phyloP scores from a whole-genome alignment of 1,139 yeast genomes.

The Pichiaceae sp. region DNA sequence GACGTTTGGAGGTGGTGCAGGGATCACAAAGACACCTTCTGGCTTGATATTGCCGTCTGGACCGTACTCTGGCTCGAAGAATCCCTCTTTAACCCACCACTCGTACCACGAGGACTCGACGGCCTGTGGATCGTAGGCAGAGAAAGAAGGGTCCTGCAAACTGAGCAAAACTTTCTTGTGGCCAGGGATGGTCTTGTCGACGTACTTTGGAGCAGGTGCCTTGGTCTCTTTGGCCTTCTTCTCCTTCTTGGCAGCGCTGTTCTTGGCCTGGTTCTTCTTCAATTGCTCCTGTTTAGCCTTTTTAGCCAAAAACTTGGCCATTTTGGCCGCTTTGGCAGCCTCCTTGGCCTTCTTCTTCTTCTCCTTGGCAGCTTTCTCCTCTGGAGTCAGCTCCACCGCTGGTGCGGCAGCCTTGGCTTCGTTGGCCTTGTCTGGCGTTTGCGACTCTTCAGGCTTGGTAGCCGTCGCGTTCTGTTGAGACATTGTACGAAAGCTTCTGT shows the following conservation, averaged over 20 bases:
- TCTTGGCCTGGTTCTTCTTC: constrained; percentile 29
- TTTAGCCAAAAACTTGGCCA: constrained; percentile 91
- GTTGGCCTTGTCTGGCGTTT: neutral
- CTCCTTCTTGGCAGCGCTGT: constrained; percentile 33
- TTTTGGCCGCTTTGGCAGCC: constrained; percentile 91
- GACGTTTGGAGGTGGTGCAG: constrained; percentile 98
- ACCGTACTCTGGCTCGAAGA: constrained; percentile 79
- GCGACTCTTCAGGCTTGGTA: neutral
- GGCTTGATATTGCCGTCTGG: constrained; percentile 69
- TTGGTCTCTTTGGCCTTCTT: constrained; percentile 65
- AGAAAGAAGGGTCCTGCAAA: constrained; percentile 86
- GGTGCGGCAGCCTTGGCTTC: neutral
- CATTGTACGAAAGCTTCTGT: neutral
- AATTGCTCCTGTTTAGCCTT: constrained; percentile 66
- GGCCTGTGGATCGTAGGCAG: constrained; percentile 85
- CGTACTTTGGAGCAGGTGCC: constrained; percentile 73
- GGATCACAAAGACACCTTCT: constrained; percentile 81
- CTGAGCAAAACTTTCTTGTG: constrained; percentile 82
- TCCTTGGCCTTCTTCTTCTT: constrained; percentile 63
- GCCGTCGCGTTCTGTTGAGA: neutral
- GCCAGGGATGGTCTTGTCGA: constrained; percentile 77
- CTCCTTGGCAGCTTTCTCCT: neutral
- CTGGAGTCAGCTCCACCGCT: constrained; percentile 1
- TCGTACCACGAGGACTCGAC: constrained; percentile 97
- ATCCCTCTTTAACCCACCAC: constrained; percentile 92